A percentile compares a stretch with the other conserved stretches of the same genome.
Evolutionary conservation across 2,329 filamentous ascomycete genomes (phyloP).

Genomic region (Cyphellophora europaea): DNA sequence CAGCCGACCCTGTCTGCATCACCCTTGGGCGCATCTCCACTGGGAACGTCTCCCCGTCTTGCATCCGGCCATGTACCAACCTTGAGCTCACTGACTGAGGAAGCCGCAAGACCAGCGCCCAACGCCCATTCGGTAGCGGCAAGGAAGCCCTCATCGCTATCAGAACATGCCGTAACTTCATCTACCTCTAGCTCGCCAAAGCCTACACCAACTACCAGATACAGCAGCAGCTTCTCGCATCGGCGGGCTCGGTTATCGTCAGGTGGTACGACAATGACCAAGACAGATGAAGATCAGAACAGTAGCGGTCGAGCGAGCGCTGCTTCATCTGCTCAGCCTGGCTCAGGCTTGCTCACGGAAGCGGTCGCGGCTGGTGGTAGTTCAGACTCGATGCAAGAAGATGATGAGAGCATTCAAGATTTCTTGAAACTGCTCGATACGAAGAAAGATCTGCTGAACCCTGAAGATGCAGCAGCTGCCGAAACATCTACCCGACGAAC

Average conservation of each 20-base stretch:
- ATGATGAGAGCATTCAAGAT: slow-evolving; percentile 88
- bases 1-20: slow-evolving; percentile 89
- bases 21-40: slow-evolving; percentile 47
- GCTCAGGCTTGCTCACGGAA: slow-evolving; percentile 69
- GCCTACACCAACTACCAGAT: slow-evolving; percentile 67
- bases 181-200: slow-evolving; percentile 69
- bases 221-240: slow-evolving; percentile 91
- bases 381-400: slow-evolving; percentile 59
- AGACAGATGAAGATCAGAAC: slow-evolving; percentile 38
- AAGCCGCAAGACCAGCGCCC: slow-evolving; percentile 29
- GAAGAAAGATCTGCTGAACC: slow-evolving; percentile 72
- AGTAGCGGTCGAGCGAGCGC: slow-evolving; percentile 51
- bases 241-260: slow-evolving; percentile 69
- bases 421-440: slow-evolving; percentile 84
- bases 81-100: slow-evolving; percentile 29
- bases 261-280: slow-evolving; percentile 51
- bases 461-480: slow-evolving; percentile 46
- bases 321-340: slow-evolving; percentile 52
- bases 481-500: slow-evolving; percentile 67
- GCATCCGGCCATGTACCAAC: slow-evolving; percentile 31
- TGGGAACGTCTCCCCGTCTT: slow-evolving; percentile 44
- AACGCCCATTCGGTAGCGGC: slow-evolving; percentile 25
- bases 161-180: slow-evolving; percentile 53
- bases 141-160: slow-evolving; percentile 40
- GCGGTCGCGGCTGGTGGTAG: slow-evolving; percentile 48